These are phyloP conservation scores for Panaeolus papilionaceus DNA, from an alignment of 768 basidiomycete genomes.

Conservation along the genomic window DNA sequence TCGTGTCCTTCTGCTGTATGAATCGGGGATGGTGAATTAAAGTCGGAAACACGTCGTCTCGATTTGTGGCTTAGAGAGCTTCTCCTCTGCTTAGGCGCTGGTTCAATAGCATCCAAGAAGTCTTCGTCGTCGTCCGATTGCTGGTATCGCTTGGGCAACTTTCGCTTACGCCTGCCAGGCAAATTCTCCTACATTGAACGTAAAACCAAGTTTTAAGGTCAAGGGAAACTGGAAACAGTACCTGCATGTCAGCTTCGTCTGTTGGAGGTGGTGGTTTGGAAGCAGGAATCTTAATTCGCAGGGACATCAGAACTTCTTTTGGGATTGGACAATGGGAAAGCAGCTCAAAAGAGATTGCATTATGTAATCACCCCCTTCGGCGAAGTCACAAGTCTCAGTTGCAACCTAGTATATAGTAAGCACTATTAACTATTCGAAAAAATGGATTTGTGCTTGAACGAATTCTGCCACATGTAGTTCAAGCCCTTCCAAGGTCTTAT, in stretches of 20 bases:
- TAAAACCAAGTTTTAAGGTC: slow-evolving; percentile 15
- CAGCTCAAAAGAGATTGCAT: slow-evolving; percentile 17
- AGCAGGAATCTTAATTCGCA: slow-evolving; percentile 31
- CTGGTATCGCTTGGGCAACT: slow-evolving; percentile 27
- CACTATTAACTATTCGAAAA: neutral
- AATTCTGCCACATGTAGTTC: neutral
- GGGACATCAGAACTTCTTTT: slow-evolving; percentile 24
- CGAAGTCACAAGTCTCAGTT: no score
- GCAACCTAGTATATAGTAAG: no score
- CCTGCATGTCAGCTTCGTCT: slow-evolving; percentile 28
- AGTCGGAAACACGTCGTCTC: neutral
- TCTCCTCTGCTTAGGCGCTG: slow-evolving; percentile 9
- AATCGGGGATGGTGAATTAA: neutral
- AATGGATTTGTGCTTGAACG: neutral
- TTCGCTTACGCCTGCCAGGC: slow-evolving; percentile 25
- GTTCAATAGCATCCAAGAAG: slow-evolving; percentile 2
- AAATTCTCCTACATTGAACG: neutral
- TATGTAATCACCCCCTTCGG: slow-evolving; percentile 16
- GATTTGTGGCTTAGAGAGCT: slow-evolving; percentile 1
- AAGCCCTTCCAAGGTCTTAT: neutral
- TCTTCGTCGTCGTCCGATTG: slow-evolving; percentile 28
- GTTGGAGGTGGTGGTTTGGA: slow-evolving; percentile 23
- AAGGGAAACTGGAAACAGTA: slow-evolving; percentile 12
- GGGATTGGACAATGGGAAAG: slow-evolving; percentile 3
- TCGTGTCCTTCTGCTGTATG: neutral